A percentile compares a stretch with the other conserved stretches of the same genome.
phyloP scores from a whole-genome alignment of 805 yeast genomes.

The Wickerhamiella slavikovae region DNA sequence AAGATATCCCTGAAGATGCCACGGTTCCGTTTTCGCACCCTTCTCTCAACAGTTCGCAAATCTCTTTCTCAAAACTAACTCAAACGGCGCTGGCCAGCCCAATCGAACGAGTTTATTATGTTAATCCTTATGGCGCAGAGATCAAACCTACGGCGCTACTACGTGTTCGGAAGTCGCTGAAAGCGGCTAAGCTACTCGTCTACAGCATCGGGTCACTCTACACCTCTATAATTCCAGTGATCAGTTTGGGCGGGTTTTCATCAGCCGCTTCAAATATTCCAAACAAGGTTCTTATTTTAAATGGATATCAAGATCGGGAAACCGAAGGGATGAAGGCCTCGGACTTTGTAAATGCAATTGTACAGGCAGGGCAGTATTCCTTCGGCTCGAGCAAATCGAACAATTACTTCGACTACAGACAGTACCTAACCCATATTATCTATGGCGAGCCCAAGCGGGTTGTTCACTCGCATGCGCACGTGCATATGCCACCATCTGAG shows the following conservation, averaged over 20 bases:
- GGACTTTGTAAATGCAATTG: constrained; percentile 36
- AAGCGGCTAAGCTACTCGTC: constrained; percentile 31
- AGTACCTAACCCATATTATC: constrained; percentile 43
- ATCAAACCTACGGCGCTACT: constrained; percentile 54
- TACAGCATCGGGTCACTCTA: constrained; percentile 76
- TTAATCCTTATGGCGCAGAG: constrained; percentile 77
- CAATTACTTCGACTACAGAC: constrained; percentile 18
- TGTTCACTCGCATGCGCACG: no score
- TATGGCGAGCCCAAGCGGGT: constrained; percentile 20
- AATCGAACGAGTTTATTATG: constrained; percentile 50
- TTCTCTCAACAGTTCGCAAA: constrained; percentile 49
- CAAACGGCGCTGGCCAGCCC: constrained; percentile 52
- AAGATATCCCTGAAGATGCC: constrained; percentile 28
- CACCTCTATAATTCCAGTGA: constrained; percentile 70
- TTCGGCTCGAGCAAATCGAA: constrained; percentile 1
- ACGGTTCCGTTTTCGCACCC: constrained; percentile 61
- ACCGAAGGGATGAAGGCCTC: constrained; percentile 44
- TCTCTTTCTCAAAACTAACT: constrained; percentile 44
- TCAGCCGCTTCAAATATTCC: constrained; percentile 17
- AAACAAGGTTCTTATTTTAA: constrained; percentile 35
- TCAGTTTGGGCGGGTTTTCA: constrained; percentile 49
- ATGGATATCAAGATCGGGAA: constrained; percentile 64
- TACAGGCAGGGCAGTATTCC: constrained; percentile 36
- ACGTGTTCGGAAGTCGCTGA: constrained; percentile 32
- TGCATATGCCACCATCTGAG: no score